Conservation (phyloP, 1,139 yeast species). For the Candida sanyaensis region DNA sequence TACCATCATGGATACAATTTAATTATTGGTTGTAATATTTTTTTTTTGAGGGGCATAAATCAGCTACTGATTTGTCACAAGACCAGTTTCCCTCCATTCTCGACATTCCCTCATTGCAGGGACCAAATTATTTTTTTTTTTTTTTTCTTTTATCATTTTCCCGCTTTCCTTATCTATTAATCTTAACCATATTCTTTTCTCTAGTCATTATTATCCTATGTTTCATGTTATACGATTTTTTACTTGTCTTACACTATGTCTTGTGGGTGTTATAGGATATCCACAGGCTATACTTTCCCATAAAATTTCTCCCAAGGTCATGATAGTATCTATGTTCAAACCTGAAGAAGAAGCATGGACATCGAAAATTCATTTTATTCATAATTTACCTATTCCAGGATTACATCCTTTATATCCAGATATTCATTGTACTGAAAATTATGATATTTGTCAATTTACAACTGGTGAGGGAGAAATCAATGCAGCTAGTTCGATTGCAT, state of each 20-base stretch:
- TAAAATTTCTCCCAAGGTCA: conserved; percentile 44
- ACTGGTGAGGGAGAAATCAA: conserved; percentile 73
- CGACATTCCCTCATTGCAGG: too few relatives aligned
- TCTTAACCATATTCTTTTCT: not conserved
- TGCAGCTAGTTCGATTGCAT: conserved; percentile 62
- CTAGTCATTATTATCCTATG: not conserved
- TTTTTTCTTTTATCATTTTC: not conserved
- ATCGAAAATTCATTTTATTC: conserved; percentile 42
- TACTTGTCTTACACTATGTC: too few relatives aligned
- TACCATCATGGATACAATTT: too few relatives aligned
- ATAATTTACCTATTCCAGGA: conserved; percentile 62
- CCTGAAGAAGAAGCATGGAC: conserved; percentile 60
- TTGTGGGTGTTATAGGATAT: not conserved
- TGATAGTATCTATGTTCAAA: conserved; percentile 58
- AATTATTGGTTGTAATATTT: too few relatives aligned
- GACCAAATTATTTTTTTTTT: not conserved
- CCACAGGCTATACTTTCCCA: not conserved
- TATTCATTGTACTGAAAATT: conserved; percentile 55
- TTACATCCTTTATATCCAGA: conserved; percentile 60
- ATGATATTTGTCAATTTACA: conserved; percentile 59
- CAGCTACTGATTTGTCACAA: too few relatives aligned
- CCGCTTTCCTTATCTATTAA: not conserved
- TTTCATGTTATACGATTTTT: not conserved
- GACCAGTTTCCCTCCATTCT: not conserved
- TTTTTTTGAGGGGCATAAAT: too few relatives aligned